Base-by-base conservation (phyloP, 2,329 filamentous ascomycete species). In the Orbilia brochopaga region DNA sequence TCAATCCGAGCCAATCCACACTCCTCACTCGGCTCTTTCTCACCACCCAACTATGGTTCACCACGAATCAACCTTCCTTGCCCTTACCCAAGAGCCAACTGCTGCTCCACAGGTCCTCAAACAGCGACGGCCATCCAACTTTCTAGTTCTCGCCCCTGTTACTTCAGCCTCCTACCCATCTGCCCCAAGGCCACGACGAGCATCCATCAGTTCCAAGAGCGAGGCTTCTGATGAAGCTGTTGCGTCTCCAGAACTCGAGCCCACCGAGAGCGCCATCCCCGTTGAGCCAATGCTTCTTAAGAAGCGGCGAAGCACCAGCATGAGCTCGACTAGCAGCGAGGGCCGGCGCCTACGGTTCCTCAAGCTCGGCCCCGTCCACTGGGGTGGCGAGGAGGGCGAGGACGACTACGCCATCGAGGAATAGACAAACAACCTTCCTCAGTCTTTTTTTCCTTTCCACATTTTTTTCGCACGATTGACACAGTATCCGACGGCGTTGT, bases 321-420 rank as follows among this genome's bases (percentile, higher is more conserved):
- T 83, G 74, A 85, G 82, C 81, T 84, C 82, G 78, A 79, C 79
- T 74, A 79, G 77, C 76, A 81, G 79, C 76, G 77, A 76, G 63
- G 74, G 75, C 40, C 76, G 76, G 73, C 78, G 81, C 72, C 79
- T 81, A 75, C 82, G 83, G 67, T 84, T 88, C 78, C 83, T 88
- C 75, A 87, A 87, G 81, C 84, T 88, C 66, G 84, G 85, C 23
- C 86, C 86, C 35, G 85, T 88, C 69, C 85, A 87, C 82, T 87
- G 82, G 79, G 86, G 86, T 74, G 85, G 80, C 21, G 85, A 82
- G 73, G 84, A 83, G 62, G 81, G 85, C 80, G 83, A 85, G 80
- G 81, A 80, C 51, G 85, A 87, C 81, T 87, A 78, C 66, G 76
- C 77, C 56, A 75, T 78, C 30, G 75, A 78, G 59, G 76, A 76